Evolutionary conservation across 306 rosid species (phyloP).

Genomic region (Rosa persica): DNA sequence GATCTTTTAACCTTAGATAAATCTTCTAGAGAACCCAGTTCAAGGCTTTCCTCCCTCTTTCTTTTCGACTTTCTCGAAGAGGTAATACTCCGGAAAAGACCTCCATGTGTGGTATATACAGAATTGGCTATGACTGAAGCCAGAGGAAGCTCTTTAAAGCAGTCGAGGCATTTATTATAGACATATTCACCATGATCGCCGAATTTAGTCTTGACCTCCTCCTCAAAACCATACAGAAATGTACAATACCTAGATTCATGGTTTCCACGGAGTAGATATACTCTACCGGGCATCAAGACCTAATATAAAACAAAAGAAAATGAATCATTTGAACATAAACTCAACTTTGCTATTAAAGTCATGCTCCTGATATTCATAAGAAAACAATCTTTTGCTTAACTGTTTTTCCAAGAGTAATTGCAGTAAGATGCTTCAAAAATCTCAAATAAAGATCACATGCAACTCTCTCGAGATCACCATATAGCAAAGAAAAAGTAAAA

Average conservation of each 20-base stretch:
- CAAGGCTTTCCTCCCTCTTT: conserved; percentile 52
- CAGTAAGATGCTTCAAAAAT: neutral
- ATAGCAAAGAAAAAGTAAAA: neutral
- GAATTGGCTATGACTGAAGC: conserved; percentile 71
- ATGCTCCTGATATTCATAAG: neutral
- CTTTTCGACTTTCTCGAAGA: conserved; percentile 47
- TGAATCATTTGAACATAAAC: neutral
- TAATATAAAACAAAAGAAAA: conserved; percentile 33
- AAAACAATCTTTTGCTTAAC: neutral
- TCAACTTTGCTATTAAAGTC: neutral
- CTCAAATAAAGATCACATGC: conserved; percentile 4
- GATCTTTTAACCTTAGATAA: conserved; percentile 60
- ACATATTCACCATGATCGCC: conserved; percentile 68
- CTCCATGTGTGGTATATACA: conserved; percentile 87
- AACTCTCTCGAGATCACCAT: neutral
- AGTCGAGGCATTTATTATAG: conserved; percentile 64
- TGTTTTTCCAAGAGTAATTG: neutral
- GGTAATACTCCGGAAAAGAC: conserved; percentile 67
- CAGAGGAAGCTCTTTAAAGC: conserved; percentile 89
- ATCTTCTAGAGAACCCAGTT: conserved; percentile 73
- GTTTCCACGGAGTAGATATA: conserved; percentile 83
- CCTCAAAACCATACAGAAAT: conserved; percentile 65
- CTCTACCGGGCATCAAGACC: conserved; percentile 91
- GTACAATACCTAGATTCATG: conserved; percentile 76
- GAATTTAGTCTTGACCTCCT: conserved; percentile 65